A percentile compares a stretch with the other conserved stretches of the same genome.
Evolutionary conservation across 2,329 filamentous ascomycete genomes (phyloP).

Genomic region (Trichoderma pleuroti): DNA sequence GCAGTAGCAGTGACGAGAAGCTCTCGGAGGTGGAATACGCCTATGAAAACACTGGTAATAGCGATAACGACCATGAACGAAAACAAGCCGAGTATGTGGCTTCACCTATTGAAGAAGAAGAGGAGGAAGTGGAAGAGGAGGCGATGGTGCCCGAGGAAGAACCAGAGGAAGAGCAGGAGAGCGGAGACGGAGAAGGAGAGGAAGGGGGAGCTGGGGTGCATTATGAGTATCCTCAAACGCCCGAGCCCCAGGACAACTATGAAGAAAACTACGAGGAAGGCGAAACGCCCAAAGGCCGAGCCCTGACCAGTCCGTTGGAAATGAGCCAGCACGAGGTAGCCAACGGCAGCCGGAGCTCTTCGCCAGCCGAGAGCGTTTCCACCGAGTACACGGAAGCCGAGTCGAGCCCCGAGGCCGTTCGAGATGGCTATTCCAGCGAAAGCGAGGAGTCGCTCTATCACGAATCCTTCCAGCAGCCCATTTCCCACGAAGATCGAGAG

Average conservation of each 20-base stretch:
- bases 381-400: slow-evolving; percentile 35
- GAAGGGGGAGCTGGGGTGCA: not conserved
- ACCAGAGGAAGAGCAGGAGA: not conserved
- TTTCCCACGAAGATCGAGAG: slow-evolving; percentile 86
- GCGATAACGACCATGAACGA: not conserved
- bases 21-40: not conserved
- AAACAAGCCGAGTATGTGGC: not conserved
- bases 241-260: slow-evolving; percentile 4
- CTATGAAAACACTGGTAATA: not conserved
- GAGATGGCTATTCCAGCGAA: slow-evolving; percentile 52
- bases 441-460: slow-evolving; percentile 63
- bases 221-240: not conserved
- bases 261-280: not conserved
- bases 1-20: slow-evolving; percentile 23
- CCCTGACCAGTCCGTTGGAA: not conserved
- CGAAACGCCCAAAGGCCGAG: not conserved
- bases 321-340: not conserved
- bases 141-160: not conserved
- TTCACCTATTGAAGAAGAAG: not conserved
- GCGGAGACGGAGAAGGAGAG: not conserved
- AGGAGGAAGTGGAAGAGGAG: not conserved
- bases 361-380: slow-evolving; percentile 19
- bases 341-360: slow-evolving; percentile 21
- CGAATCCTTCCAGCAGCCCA: slow-evolving; percentile 54
- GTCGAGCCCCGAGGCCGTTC: slow-evolving; percentile 36